phyloP scores from a whole-genome alignment of 495 filamentous ascomycete genomes.

The Aspergillus nanangensis region DNA sequence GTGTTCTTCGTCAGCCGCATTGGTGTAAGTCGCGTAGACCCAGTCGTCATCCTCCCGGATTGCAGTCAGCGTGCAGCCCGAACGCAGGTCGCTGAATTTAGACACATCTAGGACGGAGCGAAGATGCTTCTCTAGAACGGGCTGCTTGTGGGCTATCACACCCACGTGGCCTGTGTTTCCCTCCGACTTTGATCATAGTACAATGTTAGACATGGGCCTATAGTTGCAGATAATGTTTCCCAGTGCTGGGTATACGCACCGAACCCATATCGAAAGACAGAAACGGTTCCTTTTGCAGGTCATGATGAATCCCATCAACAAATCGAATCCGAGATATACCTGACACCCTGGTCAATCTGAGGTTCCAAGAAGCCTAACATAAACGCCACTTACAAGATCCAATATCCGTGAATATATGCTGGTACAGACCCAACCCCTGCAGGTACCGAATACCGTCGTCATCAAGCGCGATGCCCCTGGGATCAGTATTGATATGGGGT shows the following conservation, averaged over 20 bases:
- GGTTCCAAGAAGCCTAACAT: not conserved
- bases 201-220: not conserved
- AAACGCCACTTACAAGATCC: slow-evolving; percentile 20
- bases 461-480: slow-evolving; percentile 46
- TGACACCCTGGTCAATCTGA: not conserved
- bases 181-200: slow-evolving; percentile 15
- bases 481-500: slow-evolving; percentile 41
- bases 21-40: slow-evolving; percentile 30
- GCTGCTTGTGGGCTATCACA: slow-evolving; percentile 31
- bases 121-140: slow-evolving; percentile 20
- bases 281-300: slow-evolving; percentile 17
- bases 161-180: slow-evolving; percentile 32
- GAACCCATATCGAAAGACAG: slow-evolving; percentile 26
- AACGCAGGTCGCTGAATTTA: slow-evolving; percentile 27
- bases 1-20: slow-evolving; percentile 17
- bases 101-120: slow-evolving; percentile 18
- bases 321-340: slow-evolving; percentile 26
- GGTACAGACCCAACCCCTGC: slow-evolving; percentile 40
- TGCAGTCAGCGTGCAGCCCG: slow-evolving; percentile 25
- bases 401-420: slow-evolving; percentile 30
- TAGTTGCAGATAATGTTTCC: not conserved
- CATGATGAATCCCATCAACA: slow-evolving; percentile 16
- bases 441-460: slow-evolving; percentile 47
- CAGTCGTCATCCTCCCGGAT: slow-evolving; percentile 25
- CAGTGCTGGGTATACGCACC: no score